Base-by-base conservation (phyloP, 1,284 basidiomycete genomes). In the Ceratobasidium theobromae region DNA sequence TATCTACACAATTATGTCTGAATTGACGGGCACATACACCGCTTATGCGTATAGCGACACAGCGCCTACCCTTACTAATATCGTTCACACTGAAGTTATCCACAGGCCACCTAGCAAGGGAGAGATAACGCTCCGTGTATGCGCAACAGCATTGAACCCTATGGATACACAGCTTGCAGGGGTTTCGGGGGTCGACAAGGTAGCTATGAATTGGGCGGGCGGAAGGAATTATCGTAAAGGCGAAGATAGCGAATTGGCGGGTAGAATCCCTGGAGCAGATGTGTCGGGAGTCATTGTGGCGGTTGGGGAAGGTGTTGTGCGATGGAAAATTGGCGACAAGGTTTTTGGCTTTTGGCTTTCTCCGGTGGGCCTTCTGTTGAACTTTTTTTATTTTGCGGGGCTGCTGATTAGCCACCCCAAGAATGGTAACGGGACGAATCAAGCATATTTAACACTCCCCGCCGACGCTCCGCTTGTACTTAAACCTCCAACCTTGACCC, bases 111-210 rank as follows among this genome's bases (percentile, higher is more conserved):
- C 53, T n/a, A 25, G 14, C 1, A 12, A 27, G 16, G 53, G 53
- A 43, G 38, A 55, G 18, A 55, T 43, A 1, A 28, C 16, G 2
- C 16, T 43, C 25, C 53, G 38, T 3, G 40, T 55, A 1, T 45
- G 40, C 9, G 53, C 53, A 23, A 27, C 53, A 18, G 35, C 53
- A 4, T 23, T 55, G 2, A 43, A 55, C 28, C 53, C 53, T 3
- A 40, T 55, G 2, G 53, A 55, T 41, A 25, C 43, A n/a, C 53
- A 55, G 53, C 11, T 55, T 8, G 53, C 53, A 8, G 53, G 38
- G 5, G 18, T 21, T 18, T 30, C 18, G 9, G 53, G 38, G 16
- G 4, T 43, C 9, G 6, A 25, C 11, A 43, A 41, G 11, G 12
- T 21, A 1, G 14, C 27, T 4, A 16, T 55, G 12, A 28, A 55